Base-by-base conservation (phyloP, 2,329 filamentous ascomycete species). In the Escovopsis sp. region DNA sequence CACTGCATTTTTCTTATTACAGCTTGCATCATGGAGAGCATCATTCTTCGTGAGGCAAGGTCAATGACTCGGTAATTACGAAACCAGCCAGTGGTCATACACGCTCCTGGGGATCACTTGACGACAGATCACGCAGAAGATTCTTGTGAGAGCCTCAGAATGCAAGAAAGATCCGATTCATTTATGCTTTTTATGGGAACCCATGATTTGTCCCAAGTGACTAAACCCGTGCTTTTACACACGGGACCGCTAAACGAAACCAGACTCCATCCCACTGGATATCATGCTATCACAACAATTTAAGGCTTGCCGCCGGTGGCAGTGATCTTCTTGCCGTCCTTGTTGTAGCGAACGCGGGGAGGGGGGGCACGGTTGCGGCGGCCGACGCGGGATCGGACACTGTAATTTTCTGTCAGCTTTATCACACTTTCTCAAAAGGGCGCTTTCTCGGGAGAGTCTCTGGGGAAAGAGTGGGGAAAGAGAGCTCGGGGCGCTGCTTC, bases 321-420 rank as follows among this genome's bases (percentile, higher is more conserved):
- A 68, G 81, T 82, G 67, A 98, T 81, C 84, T 98, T 98, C 87
- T 98, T 98, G 77, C 88, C 89, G 66, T 98, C 91, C 83, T 96
- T 95, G 85, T 98, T 98, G 86, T 94, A 98, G 63, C 91, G 79
- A 62, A 98, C 88, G 66, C 91, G 81, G 64, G 91, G 91, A 58
- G 91, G 91, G 62, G 91, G 93, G 61, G 89, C 89, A 69, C 91
- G 86, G 85, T 98, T 98, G 73, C 91, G 91, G 69, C 91, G 89
- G 61, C 93, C 91, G 65, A 84, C 88, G 58, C 85, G 80, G 57
- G 91, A 98, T 63, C 91, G 91, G 68, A 98, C 91, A 82, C 91
- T 96, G 60, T 56, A 45, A 47, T 45, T 39, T 43, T 43, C 41
- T 59, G 68, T 75, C 61, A 71, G 67, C 58, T 51, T 23, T 41